Base-by-base conservation (phyloP, 116 monocot species). In the Dioscorea cayenensis region DNA sequence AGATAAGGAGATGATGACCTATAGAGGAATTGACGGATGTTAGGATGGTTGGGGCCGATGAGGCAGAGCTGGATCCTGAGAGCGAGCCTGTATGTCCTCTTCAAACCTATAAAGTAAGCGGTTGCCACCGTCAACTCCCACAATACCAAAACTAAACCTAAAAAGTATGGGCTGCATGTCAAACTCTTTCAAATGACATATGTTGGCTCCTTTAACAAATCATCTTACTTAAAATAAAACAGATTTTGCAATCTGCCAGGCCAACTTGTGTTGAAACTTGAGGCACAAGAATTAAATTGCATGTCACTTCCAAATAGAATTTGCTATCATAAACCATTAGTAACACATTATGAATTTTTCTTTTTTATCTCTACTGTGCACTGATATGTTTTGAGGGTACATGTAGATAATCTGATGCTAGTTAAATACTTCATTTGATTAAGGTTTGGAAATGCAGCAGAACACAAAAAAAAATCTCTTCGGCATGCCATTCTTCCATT, bases 91-190 rank as follows among this genome's bases (percentile, higher is more conserved):
- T 84, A 84, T 16, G 80, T 80, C 50, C 80, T 61, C 73, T 74
- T 84, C 48, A 84, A 52, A 29, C 84, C 84, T 52, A 84, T 51
- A 63, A 84, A 84, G 64, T 84, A 84, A 12, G 84, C 84, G 12
- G 84, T 84, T 28, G 77, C 74, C 63, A 63, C 84, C 35, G 84
- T 80, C 12, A 84, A 66, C 74, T 84, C 84, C 84, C 84, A 84
- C 28, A 84, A 35, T 77, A 84, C 84, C 84, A 84, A n/a, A n/a
- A n/a, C n/a, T n/a, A n/a, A n/a, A n/a, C n/a, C n/a, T n/a, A n/a
- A n/a, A n/a, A 32, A 32, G 32, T 2, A 32, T 1, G 32, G 0
- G 4, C 32, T 32, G 32, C 32, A 32, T 32, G 32, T 32, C 32
- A 32, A 32, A 32, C 32, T 32, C 32, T 1, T 32, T 32, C 32